Evolutionary conservation across 148 eudicot genomes (phyloP).

Genomic region (Cornus controversa): DNA sequence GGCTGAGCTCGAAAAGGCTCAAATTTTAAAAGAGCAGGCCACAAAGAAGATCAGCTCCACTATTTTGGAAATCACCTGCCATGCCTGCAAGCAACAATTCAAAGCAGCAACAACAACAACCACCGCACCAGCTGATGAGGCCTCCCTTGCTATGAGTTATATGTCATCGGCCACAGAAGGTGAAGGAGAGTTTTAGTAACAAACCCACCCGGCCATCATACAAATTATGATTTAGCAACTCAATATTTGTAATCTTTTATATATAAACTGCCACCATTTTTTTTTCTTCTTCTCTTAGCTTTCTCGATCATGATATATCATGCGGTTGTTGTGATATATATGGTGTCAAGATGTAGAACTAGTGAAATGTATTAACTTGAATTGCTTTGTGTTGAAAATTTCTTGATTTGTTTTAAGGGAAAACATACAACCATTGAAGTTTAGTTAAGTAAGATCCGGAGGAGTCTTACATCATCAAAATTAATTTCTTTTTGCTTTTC

Average conservation of each 20-base stretch:
- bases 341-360: background rate
- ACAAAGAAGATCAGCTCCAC: slow-evolving; percentile 26
- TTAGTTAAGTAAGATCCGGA: background rate
- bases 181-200: slow-evolving; percentile 8
- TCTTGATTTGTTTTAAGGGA: background rate
- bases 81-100: slow-evolving; percentile 36
- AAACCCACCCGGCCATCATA: no score
- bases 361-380: background rate
- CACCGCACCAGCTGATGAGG: slow-evolving; percentile 5
- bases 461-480: no score
- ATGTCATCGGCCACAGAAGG: slow-evolving; percentile 28
- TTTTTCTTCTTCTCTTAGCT: background rate
- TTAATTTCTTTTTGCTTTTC: no score
- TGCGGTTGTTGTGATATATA: slow-evolving; percentile 10
- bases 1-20: slow-evolving; percentile 30
- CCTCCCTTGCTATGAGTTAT: slow-evolving; percentile 23
- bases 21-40: slow-evolving; percentile 30
- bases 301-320: slow-evolving; percentile 3
- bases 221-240: background rate
- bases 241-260: no score
- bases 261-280: background rate
- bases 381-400: slow-evolving; percentile 14
- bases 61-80: slow-evolving; percentile 29
- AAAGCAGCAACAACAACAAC: background rate
- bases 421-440: background rate